phyloP scores from a whole-genome alignment of 345 rosid species.

The Brassica juncea region DNA sequence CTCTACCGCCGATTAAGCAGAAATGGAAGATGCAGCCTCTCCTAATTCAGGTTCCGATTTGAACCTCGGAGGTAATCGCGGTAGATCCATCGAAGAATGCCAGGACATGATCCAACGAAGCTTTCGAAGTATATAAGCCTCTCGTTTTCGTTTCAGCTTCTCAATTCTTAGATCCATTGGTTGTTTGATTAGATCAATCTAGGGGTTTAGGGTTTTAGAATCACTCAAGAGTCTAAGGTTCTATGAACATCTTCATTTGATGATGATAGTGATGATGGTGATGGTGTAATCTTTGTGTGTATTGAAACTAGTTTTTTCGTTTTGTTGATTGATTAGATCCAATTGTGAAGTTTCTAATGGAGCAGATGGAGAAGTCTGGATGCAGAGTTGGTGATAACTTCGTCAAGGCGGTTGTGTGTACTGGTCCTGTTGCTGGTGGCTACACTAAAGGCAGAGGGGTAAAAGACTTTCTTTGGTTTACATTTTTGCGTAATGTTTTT shows the following conservation, averaged over 20 bases:
- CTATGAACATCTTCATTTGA: conserved; percentile 8
- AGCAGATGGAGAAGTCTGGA: conserved; percentile 53
- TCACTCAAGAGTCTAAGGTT: background rate
- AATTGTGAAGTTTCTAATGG: background rate
- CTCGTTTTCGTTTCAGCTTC: background rate
- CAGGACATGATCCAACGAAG: conserved; percentile 40
- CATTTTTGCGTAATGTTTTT: conserved; percentile 13
- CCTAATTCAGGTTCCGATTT: conserved; percentile 32
- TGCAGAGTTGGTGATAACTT: conserved; percentile 75
- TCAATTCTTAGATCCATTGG: background rate
- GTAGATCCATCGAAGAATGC: conserved; percentile 40
- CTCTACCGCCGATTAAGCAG: background rate
- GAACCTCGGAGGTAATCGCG: conserved; percentile 12
- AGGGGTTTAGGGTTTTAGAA: conserved; percentile 31
- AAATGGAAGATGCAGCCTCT: conserved; percentile 22
- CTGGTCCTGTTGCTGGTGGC: conserved; percentile 58
- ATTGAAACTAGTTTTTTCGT: no score
- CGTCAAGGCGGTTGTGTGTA: conserved; percentile 68
- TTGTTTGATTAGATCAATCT: background rate
- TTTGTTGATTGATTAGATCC: background rate
- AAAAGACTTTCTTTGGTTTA: background rate
- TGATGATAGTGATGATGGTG: background rate
- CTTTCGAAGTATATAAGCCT: conserved; percentile 36
- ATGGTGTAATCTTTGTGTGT: no score
- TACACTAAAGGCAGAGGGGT: conserved; percentile 72